Conservation (phyloP, 2,329 filamentous ascomycete species). For the Curvularia eragrostidis region DNA sequence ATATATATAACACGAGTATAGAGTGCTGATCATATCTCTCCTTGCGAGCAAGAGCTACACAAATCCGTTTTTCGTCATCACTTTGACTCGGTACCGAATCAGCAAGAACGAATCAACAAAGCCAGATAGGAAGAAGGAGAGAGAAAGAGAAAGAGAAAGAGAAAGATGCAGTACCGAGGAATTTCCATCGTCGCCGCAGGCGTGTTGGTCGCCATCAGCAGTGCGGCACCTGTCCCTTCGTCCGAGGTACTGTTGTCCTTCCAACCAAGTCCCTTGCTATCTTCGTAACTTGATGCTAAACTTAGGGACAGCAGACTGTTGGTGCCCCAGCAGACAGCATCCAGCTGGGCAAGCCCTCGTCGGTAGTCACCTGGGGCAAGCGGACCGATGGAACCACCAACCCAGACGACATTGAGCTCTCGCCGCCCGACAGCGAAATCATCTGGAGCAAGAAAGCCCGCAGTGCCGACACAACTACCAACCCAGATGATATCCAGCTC, state of each 20-base stretch:
- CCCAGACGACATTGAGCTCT: neutral
- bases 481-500: constrained; percentile 13
- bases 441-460: constrained; percentile 23
- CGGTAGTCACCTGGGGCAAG: constrained; percentile 31
- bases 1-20: neutral
- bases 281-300: neutral
- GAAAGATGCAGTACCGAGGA: constrained; percentile 38
- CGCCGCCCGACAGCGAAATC: constrained; percentile 5
- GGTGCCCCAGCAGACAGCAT: constrained; percentile 19
- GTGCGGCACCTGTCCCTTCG: constrained; percentile 31
- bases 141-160: neutral
- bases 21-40: constrained; percentile 3
- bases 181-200: constrained; percentile 36
- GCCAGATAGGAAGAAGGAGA: neutral
- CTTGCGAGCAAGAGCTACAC: neutral
- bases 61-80: neutral
- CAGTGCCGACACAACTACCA: neutral
- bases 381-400: neutral
- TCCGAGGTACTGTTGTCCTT: constrained; percentile 26
- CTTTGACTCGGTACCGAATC: too few relatives aligned
- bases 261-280: too few relatives aligned
- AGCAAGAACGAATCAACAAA: too few relatives aligned
- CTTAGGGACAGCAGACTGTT: neutral
- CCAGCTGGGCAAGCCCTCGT: constrained; percentile 25
- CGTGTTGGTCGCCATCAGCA: constrained; percentile 30